These are phyloP conservation scores for Acer negundo DNA, from an alignment of 345 rosid species.

Conservation along the genomic window DNA sequence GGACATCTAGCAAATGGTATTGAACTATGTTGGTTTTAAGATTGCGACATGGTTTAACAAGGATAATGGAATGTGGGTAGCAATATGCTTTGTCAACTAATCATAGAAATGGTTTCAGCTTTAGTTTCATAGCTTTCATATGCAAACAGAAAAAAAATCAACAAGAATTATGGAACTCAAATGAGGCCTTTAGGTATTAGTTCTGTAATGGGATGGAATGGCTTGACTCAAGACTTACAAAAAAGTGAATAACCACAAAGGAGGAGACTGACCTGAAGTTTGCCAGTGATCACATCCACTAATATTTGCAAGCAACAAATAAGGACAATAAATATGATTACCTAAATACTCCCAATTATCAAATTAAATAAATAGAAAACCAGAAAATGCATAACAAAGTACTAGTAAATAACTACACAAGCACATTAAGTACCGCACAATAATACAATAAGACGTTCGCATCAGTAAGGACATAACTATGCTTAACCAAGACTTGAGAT, in stretches of 20 bases:
- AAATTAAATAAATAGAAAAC: neutral
- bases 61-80: neutral
- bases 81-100: conserved; percentile 6
- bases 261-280: neutral
- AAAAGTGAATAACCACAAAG: neutral
- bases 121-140: neutral
- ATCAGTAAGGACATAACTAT: neutral
- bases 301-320: conserved; percentile 7
- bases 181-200: neutral
- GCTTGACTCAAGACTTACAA: neutral
- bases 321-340: neutral
- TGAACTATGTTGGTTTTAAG: neutral
- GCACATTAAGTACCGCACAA: neutral
- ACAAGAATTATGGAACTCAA: neutral
- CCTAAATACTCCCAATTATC: neutral
- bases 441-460: neutral
- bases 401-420: neutral
- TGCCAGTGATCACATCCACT: neutral
- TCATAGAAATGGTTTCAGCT: neutral
- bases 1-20: neutral
- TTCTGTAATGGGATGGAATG: neutral
- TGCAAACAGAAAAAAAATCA: neutral
- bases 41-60: neutral
- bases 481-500: neutral
- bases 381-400: neutral